A percentile compares a stretch with the other conserved stretches of the same genome.
phyloP scores from a whole-genome alignment of 805 yeast species.

The Metschnikowia drakensbergensis region DNA sequence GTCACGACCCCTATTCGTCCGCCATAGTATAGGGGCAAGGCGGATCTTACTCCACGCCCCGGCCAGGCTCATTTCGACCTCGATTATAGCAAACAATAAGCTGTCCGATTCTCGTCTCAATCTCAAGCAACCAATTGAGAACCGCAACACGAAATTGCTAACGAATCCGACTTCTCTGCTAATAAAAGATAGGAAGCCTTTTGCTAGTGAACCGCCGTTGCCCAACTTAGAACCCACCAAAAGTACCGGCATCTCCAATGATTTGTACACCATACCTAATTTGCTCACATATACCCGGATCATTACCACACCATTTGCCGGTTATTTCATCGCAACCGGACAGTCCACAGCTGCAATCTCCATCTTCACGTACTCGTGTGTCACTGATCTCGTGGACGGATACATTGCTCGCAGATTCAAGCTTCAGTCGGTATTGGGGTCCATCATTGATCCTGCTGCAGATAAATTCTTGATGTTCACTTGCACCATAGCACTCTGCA shows the following conservation, averaged over 20 bases:
- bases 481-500: slow-evolving; percentile 72
- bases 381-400: slow-evolving; percentile 92
- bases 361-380: slow-evolving; percentile 77
- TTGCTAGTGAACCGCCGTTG: neutral
- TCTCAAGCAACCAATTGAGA: neutral
- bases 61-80: neutral
- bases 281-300: slow-evolving; percentile 76
- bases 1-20: neutral
- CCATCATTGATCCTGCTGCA: slow-evolving; percentile 92
- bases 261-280: slow-evolving; percentile 82
- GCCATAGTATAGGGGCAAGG: neutral
- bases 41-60: neutral
- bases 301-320: slow-evolving; percentile 79
- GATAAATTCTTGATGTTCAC: slow-evolving; percentile 88
- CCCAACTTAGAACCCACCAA: neutral
- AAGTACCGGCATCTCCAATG: slow-evolving; percentile 5
- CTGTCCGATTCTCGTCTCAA: neutral
- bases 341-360: slow-evolving; percentile 63
- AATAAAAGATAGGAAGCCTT: neutral
- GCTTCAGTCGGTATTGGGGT: slow-evolving; percentile 77
- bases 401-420: slow-evolving; percentile 79
- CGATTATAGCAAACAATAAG: neutral
- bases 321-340: slow-evolving; percentile 66
- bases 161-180: neutral
- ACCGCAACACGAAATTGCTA: neutral